Percentiles rank a stretch among this genome's conserved stretches.
Evolutionary conservation across 2,329 filamentous ascomycete species (phyloP).

Genomic region (Aspergillus tanneri): DNA sequence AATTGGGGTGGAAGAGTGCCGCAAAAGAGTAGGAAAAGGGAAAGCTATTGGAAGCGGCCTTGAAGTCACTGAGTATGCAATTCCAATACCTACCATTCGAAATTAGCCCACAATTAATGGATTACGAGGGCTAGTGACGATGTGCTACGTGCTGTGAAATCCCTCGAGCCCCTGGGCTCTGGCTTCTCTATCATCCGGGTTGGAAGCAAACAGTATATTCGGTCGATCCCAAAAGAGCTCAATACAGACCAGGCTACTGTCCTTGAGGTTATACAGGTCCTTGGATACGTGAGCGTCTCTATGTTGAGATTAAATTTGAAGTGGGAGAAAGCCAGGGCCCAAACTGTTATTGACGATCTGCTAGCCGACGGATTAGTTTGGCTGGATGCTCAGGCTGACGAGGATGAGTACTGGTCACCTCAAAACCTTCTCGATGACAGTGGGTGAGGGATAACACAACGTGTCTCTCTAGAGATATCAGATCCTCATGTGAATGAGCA

Average conservation of each 20-base stretch:
- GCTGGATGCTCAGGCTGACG: conserved; percentile 81
- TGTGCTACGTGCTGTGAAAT: conserved; percentile 82
- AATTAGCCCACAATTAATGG: conserved; percentile 5
- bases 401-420: conserved; percentile 86
- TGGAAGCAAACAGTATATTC: conserved; percentile 80
- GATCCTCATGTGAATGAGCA: no score
- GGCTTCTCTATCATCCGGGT: conserved; percentile 83
- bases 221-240: conserved; percentile 90
- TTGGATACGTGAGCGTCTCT: conserved; percentile 85
- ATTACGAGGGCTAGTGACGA: conserved; percentile 63
- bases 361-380: conserved; percentile 87
- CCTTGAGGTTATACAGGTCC: conserved; percentile 82
- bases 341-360: conserved; percentile 87
- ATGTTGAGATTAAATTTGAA: conserved; percentile 84
- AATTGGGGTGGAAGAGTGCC: conserved; percentile 78
- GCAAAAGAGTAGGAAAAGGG: conserved; percentile 69
- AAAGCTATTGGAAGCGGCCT: conserved; percentile 72
- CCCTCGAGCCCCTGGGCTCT: conserved; percentile 80
- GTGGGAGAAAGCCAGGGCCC: conserved; percentile 81
- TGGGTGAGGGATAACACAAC: no score
- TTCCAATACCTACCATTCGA: conserved; percentile 1
- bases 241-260: conserved; percentile 92
- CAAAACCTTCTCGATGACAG: conserved; percentile 46
- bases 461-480: no score
- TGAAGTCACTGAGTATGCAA: conserved; percentile 72